Base-by-base conservation (phyloP, 2,329 filamentous ascomycete genomes). In the Lachnellula occidentalis region DNA sequence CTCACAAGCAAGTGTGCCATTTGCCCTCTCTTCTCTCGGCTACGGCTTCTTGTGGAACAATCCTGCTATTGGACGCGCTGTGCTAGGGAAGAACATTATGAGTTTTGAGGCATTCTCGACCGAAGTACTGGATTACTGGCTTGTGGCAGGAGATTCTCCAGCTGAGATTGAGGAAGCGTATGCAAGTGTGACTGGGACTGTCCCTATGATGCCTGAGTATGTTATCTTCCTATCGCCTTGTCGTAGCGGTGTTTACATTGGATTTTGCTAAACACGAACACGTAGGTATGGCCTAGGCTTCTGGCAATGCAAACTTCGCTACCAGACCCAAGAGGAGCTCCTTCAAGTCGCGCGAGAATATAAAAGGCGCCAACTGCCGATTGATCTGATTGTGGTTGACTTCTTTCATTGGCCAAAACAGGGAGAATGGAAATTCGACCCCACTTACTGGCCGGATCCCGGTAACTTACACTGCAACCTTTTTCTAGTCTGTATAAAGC, bases 41-140 rank as follows among this genome's bases (percentile, higher is more conserved):
- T 87, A 87, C 58, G 83, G 83, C 0, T 70, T 87, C 2, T 69
- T 87, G 0, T 87, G 83, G 83, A 86, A 87, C 60, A 86, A 85
- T 58, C 83, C 84, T 0, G 76, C 72, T 0, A 72, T 87, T 19
- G 83, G 83, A 0, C 74, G 79, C 14, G 83, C 80, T 0, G 76
- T 86, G 0, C 73, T 87, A 3, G 81, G 82, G 0, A 81, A 75
- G 49, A 85, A 85, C 53, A 70, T 78, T 5, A 86, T 79, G 71
- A 80, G 73, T 17, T 86, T 85, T 48, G 82, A 86, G 62, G 81
- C 82, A 0, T 74, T 73, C 39, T 81, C 80, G 0, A 85, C 82
- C 0, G 76, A 76, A 9, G 68, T 71, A 1, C 70, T 87, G 0
- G 83, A 87, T 60, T 86, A 85, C 60, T 86, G 83, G 83, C 66